Evolutionary conservation across 169 alveolate genomes (phyloP).

Genomic region (Theileria annulata): DNA sequence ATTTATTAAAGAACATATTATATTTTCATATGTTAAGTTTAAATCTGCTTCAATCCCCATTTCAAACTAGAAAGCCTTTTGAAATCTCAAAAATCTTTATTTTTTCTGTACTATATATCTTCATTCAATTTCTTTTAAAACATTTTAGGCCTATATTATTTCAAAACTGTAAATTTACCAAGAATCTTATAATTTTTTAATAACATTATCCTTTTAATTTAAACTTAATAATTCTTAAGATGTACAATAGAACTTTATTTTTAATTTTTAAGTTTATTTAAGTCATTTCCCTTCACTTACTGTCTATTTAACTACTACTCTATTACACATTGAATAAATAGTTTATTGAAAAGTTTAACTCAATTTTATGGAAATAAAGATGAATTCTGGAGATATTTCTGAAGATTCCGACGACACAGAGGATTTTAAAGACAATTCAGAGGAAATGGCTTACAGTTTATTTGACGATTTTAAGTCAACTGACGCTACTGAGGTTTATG

Average conservation of each 20-base stretch:
- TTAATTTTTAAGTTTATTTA: too few species aligned
- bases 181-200: not conserved
- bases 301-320: not conserved
- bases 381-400: not conserved
- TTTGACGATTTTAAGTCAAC: constrained; percentile 73
- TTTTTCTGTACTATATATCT: not conserved
- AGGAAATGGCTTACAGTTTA: constrained; percentile 71
- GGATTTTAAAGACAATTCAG: constrained; percentile 28
- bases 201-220: not conserved
- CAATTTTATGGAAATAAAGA: not conserved
- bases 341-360: not conserved
- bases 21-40: not conserved
- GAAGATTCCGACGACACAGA: constrained; percentile 38
- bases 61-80: not conserved
- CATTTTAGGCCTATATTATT: too few species aligned
- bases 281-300: not conserved
- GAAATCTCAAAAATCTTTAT: not conserved
- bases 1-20: too few species aligned
- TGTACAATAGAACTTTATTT: not conserved
- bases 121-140: not conserved
- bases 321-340: not conserved
- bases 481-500: constrained; percentile 68
- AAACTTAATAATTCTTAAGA: not conserved
- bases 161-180: not conserved
- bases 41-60: not conserved